phyloP scores from a whole-genome alignment of 78 protist genomes.

The Speleostelium caveatum region DNA sequence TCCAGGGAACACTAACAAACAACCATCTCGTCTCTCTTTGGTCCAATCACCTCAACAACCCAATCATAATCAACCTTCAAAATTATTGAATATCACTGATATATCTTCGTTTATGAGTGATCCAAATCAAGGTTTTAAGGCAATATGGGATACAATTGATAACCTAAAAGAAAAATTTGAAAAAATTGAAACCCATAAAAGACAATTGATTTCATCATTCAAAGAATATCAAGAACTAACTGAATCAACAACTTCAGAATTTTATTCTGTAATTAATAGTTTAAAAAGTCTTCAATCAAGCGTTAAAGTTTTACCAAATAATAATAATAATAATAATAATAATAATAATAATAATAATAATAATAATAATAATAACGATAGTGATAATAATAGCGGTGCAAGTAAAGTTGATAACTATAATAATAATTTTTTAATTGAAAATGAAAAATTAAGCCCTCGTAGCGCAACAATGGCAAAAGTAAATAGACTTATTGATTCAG shows the following conservation, averaged over 20 bases:
- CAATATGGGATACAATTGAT: background rate
- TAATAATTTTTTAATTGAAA: background rate
- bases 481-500: background rate
- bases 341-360: slow-evolving; percentile 6
- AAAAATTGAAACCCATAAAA: background rate
- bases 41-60: background rate
- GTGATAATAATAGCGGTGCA: background rate
- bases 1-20: background rate
- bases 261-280: background rate
- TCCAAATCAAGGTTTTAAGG: background rate
- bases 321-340: background rate
- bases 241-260: background rate
- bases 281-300: background rate
- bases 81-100: no score
- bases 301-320: no score
- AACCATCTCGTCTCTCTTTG: background rate
- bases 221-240: background rate
- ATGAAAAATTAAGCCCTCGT: background rate
- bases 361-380: slow-evolving; percentile 1
- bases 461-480: background rate
- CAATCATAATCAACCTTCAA: background rate
- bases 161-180: background rate
- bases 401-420: no score
- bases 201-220: background rate
- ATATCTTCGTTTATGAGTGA: background rate